Conservation (phyloP, 2,329 filamentous ascomycete species). For the Hypoxylon sp. region DNA sequence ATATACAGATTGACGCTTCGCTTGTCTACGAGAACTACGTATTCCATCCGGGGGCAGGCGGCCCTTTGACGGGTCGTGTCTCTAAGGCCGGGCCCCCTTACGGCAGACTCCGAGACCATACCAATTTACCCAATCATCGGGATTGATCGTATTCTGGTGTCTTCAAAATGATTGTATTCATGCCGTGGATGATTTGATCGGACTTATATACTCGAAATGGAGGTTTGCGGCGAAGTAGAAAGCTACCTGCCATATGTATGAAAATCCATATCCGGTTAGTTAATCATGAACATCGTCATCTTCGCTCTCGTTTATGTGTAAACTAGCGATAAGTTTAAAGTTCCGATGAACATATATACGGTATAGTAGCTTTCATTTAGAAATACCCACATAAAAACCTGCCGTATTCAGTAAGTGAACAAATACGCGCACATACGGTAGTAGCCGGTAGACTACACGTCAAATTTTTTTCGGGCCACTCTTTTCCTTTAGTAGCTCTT, state of each 20-base stretch:
- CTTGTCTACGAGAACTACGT: conserved; percentile 12
- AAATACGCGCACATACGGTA: conserved; percentile 8
- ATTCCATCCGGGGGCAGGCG: conserved; percentile 18
- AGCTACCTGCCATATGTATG: not conserved
- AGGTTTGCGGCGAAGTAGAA: not conserved
- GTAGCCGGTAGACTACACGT: conserved; percentile 9
- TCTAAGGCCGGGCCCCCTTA: not conserved
- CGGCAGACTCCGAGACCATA: conserved; percentile 2
- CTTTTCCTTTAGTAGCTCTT: not conserved
- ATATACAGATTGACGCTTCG: conserved; percentile 12
- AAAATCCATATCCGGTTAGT: not conserved
- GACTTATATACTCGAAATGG: not conserved
- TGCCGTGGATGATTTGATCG: not conserved
- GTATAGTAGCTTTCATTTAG: not conserved
- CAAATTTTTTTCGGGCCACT: conserved; percentile 6
- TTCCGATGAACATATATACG: conserved; percentile 3
- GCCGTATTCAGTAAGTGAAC: conserved; percentile 13
- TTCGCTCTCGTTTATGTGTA: not conserved
- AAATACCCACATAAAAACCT: conserved; percentile 28
- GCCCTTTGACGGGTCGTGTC: not conserved
- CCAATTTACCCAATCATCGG: conserved; percentile 4
- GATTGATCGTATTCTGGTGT: not conserved
- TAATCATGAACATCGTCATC: not conserved
- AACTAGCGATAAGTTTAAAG: conserved; percentile 23
- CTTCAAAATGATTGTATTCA: not conserved